A percentile compares a stretch with the other conserved stretches of the same genome.
Conservation (phyloP, 257 asterid species). For the Solanum neorickii region DNA sequence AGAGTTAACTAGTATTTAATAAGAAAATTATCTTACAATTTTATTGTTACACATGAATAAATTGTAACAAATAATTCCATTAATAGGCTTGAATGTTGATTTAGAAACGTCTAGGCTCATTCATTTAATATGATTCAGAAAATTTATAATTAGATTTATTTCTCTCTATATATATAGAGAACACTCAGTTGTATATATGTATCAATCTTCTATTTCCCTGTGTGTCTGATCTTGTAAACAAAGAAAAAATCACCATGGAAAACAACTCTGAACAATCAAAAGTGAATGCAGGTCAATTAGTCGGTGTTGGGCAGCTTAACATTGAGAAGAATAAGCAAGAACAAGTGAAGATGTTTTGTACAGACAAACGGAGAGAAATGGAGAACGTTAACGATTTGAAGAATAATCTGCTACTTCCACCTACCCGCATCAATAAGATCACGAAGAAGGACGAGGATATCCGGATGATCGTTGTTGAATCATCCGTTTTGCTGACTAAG, state of each 20-base stretch:
- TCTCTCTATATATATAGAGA: background rate
- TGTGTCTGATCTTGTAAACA: background rate
- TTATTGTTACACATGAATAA: background rate
- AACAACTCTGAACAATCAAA: background rate
- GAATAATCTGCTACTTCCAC: constrained; percentile 54
- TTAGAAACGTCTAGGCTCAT: background rate
- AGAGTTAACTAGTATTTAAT: no score
- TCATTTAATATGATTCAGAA: background rate
- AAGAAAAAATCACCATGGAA: background rate
- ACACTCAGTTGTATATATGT: background rate
- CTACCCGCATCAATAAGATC: constrained; percentile 77
- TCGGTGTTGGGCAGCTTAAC: background rate
- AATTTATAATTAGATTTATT: background rate
- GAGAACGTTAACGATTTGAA: constrained; percentile 38
- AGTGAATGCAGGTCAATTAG: background rate
- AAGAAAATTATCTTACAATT: no score
- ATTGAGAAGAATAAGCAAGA: constrained; percentile 6
- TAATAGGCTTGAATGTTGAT: background rate
- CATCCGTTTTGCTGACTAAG: constrained; percentile 69
- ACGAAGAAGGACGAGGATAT: constrained; percentile 87
- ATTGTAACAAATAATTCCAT: background rate
- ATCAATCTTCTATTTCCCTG: background rate
- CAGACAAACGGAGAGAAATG: background rate
- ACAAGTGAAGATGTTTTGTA: constrained; percentile 63
- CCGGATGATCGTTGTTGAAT: constrained; percentile 80